These are phyloP conservation scores for Solanum piurae DNA, from an alignment of 257 asterid genomes.

Conservation along the genomic window DNA sequence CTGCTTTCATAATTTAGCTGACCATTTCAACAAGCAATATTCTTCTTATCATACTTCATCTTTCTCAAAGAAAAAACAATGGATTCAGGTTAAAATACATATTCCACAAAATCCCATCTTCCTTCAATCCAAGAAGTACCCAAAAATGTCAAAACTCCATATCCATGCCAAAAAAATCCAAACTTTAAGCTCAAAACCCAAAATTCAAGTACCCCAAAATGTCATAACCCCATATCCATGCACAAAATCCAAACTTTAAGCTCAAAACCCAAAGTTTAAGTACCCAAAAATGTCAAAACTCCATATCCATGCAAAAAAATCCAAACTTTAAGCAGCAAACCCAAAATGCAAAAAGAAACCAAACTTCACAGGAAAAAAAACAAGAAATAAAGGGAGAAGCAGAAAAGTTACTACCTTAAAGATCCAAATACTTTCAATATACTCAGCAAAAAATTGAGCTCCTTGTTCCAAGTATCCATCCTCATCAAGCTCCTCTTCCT, in stretches of 20 bases:
- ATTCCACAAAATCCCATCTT: background rate
- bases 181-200: background rate
- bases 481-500: slow-evolving; percentile 14
- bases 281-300: background rate
- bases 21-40: background rate
- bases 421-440: slow-evolving; percentile 75
- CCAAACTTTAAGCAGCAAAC: background rate
- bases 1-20: background rate
- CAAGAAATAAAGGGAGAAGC: background rate
- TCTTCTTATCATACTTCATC: background rate
- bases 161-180: background rate
- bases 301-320: background rate
- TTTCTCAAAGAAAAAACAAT: background rate
- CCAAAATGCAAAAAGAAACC: background rate
- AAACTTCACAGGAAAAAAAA: background rate
- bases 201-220: background rate
- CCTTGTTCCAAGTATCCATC: slow-evolving; percentile 29
- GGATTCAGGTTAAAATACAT: background rate
- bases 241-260: background rate
- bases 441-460: slow-evolving; percentile 46
- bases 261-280: background rate
- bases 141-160: background rate
- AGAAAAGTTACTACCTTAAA: slow-evolving; percentile 36
- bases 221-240: background rate
- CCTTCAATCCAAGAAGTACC: background rate